Base-by-base conservation (phyloP, 164 flowering plant genomes). In the Berberis thunbergii region DNA sequence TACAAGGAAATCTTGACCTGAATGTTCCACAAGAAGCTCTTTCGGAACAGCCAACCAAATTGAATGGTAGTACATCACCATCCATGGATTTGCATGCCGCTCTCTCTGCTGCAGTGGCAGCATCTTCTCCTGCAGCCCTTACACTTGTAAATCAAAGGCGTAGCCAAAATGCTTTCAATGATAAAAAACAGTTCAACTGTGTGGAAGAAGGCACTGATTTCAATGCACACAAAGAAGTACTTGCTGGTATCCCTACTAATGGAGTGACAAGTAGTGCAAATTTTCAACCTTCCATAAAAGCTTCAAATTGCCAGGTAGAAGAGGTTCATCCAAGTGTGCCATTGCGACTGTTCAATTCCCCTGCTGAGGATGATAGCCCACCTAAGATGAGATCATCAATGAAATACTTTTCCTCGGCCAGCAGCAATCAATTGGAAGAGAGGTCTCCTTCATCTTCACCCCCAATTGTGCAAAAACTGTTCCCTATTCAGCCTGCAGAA, bases 391-490 rank as follows among this genome's bases (percentile, higher is more conserved):
- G 79, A 41, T 68, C 84, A 48, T 68, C 81, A 4, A 76, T 81
- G 73, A 89, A 80, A 73, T 89, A 87, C 57, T 84, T 82, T 76
- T 91, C 95, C 5, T 91, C 98, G 39, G 91, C 81, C 69, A 86
- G 98, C 77, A 87, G 95, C 70, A 86, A 84, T 72, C 96, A 88
- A 7, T 76, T 72, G 55, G 26, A 26, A 26, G 26, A 26, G 26
- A 26, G 26, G 26, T 26, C 26, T 26, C 26, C 26, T 26, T 26
- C 26, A 26, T 26, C 26, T 26, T 26, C 26, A 26, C 26, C 26
- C 26, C 26, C 26, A 26, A 26, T 26, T 26, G 26, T 26, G 26
- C 26, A 26, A 26, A 26, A 26, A 26, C 26, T 26, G 26, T 26
- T 26, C 26, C 26, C 26, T 26, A 26, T 26, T 26, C 26, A 26